Conservation (phyloP, 139 green algal species). For the Nannochloris sp. region DNA sequence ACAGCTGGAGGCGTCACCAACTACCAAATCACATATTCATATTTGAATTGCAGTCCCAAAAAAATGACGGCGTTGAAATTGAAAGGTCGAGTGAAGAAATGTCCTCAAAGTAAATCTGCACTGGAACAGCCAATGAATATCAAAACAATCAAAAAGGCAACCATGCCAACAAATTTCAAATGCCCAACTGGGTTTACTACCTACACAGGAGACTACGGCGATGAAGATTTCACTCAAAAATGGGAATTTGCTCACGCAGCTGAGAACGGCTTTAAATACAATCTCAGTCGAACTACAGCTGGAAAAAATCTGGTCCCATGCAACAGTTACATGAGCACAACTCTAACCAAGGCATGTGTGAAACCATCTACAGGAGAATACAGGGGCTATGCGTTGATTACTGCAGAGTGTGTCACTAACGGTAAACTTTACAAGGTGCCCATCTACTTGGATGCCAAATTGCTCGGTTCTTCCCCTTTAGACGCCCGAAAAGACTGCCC, state of each 20-base stretch:
- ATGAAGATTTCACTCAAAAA: neutral
- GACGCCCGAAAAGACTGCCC: neutral
- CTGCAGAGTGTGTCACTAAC: neutral
- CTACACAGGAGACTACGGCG: neutral
- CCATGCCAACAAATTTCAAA: neutral
- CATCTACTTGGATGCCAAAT: neutral
- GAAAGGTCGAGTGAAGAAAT: neutral
- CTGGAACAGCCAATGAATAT: neutral
- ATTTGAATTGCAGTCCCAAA: neutral
- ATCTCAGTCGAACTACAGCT: neutral
- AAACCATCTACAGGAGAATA: neutral
- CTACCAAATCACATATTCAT: neutral
- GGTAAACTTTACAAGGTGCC: neutral
- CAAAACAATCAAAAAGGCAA: neutral
- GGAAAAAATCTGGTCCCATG: neutral
- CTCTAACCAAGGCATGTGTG: neutral
- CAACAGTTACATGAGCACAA: neutral
- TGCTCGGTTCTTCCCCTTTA: no score
- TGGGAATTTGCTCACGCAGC: neutral
- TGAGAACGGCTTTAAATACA: neutral
- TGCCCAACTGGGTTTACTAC: neutral
- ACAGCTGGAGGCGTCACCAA: neutral
- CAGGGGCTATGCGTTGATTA: neutral
- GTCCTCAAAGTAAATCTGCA: neutral
- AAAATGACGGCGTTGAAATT: neutral